Evolutionary conservation across 495 filamentous ascomycete species (phyloP), one percentile per base, ranked within the genome.

Genomic region (Recurvomyces mirabilis): DNA sequence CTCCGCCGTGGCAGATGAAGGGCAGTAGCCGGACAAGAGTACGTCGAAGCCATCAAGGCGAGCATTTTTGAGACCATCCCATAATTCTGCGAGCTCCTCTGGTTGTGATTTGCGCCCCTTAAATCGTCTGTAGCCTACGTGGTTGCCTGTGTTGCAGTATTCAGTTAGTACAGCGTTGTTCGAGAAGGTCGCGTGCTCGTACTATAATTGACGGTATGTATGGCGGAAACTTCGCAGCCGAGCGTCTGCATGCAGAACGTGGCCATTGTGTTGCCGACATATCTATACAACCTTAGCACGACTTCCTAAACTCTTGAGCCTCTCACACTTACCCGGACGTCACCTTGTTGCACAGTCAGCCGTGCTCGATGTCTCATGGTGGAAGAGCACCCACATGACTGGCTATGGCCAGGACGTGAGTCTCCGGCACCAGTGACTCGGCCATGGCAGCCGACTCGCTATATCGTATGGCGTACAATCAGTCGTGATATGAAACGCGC

Each of bases 151-250:
- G 4, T 14, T 19, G 31, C 37, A 3, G 34, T 38, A 32, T 47
- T 46, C 28, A 25, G 5, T 12, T 38, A 15, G 18, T 53, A 23
- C 9, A 35, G 33, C 18, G 12, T 14, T 17, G 20, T 14, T 2
- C 7, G 10, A 11, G 1, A 13, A 25, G 22, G 3, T 20, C 18
- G 18, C 5, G 25, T 20, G 13, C 32, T 61, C 71, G 52, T 67
- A 84, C 87, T 94, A 65, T 91, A 96, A 51, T 98, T 80, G 14
- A 98, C 91, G 3, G 91, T 96, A 58, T 98, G 93, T 52, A 98
- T 68, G 7, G 85, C 82, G 9, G 87, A 79, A 2, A 94, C 88
- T 54, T 98, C 91, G 58, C 87, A 93, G 30, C 91, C 91, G 46
- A 96, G 68, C 1, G 81, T 76, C 61, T 96, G 89, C 73, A 98